phyloP scores from a whole-genome alignment of 768 basidiomycete genomes.

The Suillus weaverae region DNA sequence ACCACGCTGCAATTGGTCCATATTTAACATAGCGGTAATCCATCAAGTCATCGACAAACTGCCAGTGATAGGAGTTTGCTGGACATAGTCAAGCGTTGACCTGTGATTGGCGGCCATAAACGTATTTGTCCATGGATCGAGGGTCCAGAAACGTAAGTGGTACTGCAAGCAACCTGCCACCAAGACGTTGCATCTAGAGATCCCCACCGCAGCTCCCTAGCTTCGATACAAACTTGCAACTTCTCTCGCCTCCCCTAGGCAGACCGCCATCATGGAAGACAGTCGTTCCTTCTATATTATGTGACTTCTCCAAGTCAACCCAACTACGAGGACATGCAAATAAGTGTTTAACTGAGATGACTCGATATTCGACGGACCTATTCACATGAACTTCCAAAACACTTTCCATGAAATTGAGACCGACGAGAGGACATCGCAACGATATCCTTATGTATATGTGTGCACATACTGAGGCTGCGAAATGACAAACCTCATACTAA shows the following conservation, averaged over 20 bases:
- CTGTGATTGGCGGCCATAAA: not conserved
- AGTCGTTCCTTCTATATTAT: not conserved
- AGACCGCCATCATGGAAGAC: not conserved
- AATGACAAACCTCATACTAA: not conserved
- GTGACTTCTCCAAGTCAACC: not conserved
- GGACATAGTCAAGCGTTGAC: no score
- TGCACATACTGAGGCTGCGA: not conserved
- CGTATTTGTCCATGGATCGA: not conserved
- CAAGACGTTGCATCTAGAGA: not conserved
- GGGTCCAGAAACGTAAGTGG: not conserved
- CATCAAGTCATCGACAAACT: not conserved
- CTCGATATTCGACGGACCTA: not conserved
- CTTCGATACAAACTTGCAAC: not conserved
- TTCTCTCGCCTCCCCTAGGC: not conserved
- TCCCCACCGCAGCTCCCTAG: not conserved
- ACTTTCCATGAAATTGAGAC: not conserved
- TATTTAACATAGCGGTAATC: not conserved
- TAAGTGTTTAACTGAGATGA: not conserved
- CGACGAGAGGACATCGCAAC: not conserved
- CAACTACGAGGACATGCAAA: not conserved
- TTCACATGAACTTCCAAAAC: not conserved
- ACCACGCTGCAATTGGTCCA: not conserved
- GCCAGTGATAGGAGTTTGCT: not conserved
- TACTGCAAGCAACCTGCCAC: not conserved
- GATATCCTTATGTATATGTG: not conserved